Evolutionary conservation across 176 grass and related monocot genomes (phyloP).

Genomic region (Triticum turgidum): DNA sequence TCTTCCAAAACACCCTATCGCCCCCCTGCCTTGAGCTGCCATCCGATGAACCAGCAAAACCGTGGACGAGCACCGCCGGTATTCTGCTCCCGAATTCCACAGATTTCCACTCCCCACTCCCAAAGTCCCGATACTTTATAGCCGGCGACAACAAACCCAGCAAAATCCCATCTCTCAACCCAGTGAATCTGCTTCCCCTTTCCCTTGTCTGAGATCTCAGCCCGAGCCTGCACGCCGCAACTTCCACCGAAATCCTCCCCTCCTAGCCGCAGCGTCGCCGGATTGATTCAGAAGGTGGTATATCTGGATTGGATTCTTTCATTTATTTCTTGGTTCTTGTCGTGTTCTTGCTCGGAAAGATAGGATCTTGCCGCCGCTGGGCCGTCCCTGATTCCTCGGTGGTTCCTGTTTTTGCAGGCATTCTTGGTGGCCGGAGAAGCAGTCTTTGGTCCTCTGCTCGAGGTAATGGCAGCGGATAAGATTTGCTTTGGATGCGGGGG

Average conservation of each 20-base stretch:
- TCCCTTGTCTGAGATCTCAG: constrained; percentile 19
- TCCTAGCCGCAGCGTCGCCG: not conserved
- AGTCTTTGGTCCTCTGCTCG: not conserved
- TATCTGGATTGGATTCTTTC: not conserved
- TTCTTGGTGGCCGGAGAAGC: not conserved
- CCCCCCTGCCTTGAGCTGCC: not conserved
- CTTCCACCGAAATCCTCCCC: not conserved
- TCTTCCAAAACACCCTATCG: not conserved
- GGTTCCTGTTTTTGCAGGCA: constrained; percentile 22
- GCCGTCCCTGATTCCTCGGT: not conserved
- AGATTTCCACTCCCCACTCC: constrained; percentile 28
- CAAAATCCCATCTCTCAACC: constrained; percentile 1
- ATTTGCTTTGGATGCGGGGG: not conserved
- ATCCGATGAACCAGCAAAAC: constrained; percentile 45
- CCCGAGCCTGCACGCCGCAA: not conserved
- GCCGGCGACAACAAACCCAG: constrained; percentile 1
- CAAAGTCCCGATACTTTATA: constrained; percentile 24
- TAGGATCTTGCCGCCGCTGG: constrained; percentile 23
- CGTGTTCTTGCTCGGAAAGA: constrained; percentile 16
- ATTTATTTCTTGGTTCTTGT: not conserved
- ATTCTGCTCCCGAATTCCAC: constrained; percentile 33
- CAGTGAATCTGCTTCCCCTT: not conserved
- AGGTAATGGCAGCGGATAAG: constrained; percentile 16
- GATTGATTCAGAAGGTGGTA: not conserved
- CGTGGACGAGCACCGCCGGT: constrained; percentile 45